These are phyloP conservation scores for Jimgerdemannia lactiflua DNA, from an alignment of 192 early-diverging fungal genomes.

Conservation along the genomic window DNA sequence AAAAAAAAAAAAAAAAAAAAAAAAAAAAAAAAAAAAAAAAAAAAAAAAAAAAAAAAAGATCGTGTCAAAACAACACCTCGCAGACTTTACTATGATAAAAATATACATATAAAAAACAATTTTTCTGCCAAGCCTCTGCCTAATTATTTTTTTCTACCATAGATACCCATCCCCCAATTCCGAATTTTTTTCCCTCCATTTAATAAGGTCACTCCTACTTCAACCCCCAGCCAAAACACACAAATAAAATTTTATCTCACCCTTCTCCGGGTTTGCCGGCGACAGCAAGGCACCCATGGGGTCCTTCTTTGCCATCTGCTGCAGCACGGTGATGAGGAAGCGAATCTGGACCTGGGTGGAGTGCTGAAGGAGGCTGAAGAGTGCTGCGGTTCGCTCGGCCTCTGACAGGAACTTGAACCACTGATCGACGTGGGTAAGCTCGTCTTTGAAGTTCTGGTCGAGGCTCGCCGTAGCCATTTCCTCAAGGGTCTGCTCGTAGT, in stretches of 20 bases:
- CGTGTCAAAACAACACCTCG: background rate
- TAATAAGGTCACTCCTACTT: background rate
- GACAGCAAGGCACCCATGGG: constrained; percentile 57
- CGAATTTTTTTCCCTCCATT: too few relatives aligned
- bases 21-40: too few relatives aligned
- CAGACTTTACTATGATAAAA: too few relatives aligned
- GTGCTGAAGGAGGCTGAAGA: constrained; percentile 91
- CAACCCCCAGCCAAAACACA: background rate
- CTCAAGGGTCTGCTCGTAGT: constrained; percentile 93
- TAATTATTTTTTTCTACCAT: too few relatives aligned
- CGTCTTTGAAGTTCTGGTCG: constrained; percentile 87
- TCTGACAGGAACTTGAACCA: constrained; percentile 93
- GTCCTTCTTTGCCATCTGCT: constrained; percentile 91
- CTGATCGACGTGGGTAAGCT: constrained; percentile 91
- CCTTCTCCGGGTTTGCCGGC: constrained; percentile 48
- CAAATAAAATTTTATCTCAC: constrained; percentile 16
- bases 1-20: constrained; percentile 7
- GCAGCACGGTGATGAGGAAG: constrained; percentile 92
- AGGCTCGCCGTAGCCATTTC: constrained; percentile 83
- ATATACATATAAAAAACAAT: too few relatives aligned
- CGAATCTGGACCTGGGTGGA: constrained; percentile 88
- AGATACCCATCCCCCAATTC: too few relatives aligned
- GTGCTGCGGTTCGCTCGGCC: constrained; percentile 85
- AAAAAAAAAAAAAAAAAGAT: constrained; percentile 1
- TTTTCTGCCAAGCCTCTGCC: too few relatives aligned